These are phyloP conservation scores for Termitomyces sp. DNA, from an alignment of 768 basidiomycete species.

Conservation along the genomic window DNA sequence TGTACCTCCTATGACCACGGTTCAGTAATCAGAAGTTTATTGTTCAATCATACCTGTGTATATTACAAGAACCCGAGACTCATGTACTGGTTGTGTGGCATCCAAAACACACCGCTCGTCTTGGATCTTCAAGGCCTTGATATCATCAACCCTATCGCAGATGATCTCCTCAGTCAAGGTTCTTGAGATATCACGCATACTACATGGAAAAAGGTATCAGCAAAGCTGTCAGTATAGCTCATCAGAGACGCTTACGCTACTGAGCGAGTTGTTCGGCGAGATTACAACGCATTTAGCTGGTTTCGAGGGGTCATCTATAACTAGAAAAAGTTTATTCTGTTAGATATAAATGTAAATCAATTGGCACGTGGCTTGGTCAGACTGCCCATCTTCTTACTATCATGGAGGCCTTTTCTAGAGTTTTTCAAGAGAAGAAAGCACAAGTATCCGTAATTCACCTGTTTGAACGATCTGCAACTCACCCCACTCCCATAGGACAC, in stretches of 20 bases:
- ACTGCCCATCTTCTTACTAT: constrained; percentile 14
- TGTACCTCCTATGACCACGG: constrained; percentile 54
- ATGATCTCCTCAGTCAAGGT: not conserved
- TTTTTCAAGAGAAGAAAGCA: constrained; percentile 62
- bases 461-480: not conserved
- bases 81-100: constrained; percentile 44
- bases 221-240: not conserved
- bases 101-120: constrained; percentile 38
- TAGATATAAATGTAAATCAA: not conserved
- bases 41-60: constrained; percentile 54
- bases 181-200: not conserved
- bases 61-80: constrained; percentile 79
- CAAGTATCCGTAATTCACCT: constrained; percentile 31
- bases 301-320: not conserved
- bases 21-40: not conserved
- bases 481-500: constrained; percentile 33
- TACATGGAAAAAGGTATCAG: not conserved
- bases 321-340: not conserved
- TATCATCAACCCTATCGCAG: not conserved
- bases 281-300: not conserved
- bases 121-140: not conserved
- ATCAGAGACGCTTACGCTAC: not conserved
- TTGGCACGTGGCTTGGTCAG: constrained; percentile 21
- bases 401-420: constrained; percentile 70
- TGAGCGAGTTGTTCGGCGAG: not conserved